phyloP scores from a whole-genome alignment of 257 asterid species.

The Solanum bukasovii region DNA sequence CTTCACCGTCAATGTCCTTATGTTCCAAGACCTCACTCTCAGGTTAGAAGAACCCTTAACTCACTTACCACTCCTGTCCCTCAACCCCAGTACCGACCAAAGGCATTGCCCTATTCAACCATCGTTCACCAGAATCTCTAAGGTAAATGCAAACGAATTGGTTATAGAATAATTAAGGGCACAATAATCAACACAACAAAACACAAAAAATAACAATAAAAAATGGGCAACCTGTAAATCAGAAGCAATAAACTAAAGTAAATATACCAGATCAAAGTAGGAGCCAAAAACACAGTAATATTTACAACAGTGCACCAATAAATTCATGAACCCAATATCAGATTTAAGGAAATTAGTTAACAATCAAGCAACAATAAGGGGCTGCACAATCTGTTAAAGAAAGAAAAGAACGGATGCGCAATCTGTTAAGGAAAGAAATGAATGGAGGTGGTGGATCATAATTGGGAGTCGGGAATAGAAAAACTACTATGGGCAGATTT shows the following conservation, averaged over 20 bases:
- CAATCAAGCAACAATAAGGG: background rate
- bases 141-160: background rate
- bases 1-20: background rate
- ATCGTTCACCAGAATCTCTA: background rate
- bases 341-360: background rate
- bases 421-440: background rate
- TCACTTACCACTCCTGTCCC: background rate
- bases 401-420: background rate
- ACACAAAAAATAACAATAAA: background rate
- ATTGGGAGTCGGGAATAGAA: background rate
- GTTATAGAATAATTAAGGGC: background rate
- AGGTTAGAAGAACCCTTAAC: background rate
- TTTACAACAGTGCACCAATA: background rate
- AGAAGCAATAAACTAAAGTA: background rate
- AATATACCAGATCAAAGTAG: background rate
- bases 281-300: background rate
- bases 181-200: background rate
- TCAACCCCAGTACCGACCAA: background rate
- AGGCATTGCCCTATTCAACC: background rate
- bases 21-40: background rate
- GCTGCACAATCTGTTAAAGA: background rate
- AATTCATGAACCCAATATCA: background rate
- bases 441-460: background rate
- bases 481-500: background rate
- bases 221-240: background rate